A percentile compares a stretch with the other conserved stretches of the same genome.
Evolutionary conservation across 2,329 filamentous ascomycete species (phyloP).

Genomic region (Talaromyces sp.): DNA sequence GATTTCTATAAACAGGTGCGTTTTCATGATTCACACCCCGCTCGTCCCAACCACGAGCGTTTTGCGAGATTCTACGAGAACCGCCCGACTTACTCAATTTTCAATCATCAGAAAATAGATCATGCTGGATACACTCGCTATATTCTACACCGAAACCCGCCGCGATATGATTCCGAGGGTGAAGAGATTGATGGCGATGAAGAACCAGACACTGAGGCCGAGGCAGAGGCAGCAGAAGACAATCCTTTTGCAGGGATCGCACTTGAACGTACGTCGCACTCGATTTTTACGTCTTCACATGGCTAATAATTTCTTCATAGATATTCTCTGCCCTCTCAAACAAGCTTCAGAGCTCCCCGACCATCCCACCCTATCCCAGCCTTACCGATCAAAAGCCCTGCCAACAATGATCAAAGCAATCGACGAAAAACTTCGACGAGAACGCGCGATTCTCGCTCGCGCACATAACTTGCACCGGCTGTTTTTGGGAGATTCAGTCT

Average conservation of each 20-base stretch:
- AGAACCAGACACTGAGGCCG: slow-evolving; percentile 57
- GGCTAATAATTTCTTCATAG: slow-evolving; percentile 33
- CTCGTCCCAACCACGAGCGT: not conserved
- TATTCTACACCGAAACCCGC: slow-evolving; percentile 58
- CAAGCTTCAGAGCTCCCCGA: slow-evolving; percentile 58
- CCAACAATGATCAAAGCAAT: slow-evolving; percentile 56
- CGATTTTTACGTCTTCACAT: not conserved
- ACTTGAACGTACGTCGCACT: slow-evolving; percentile 50
- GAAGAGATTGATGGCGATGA: slow-evolving; percentile 56
- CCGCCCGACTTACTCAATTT: not conserved
- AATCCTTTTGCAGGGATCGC: slow-evolving; percentile 59
- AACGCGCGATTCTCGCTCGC: slow-evolving; percentile 54
- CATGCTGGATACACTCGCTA: slow-evolving; percentile 61
- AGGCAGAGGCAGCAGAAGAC: slow-evolving; percentile 56
- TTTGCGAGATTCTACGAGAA: not conserved
- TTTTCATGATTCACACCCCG: slow-evolving; percentile 11
- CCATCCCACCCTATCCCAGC: slow-evolving; percentile 57
- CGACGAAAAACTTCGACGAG: slow-evolving; percentile 56
- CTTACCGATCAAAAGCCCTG: slow-evolving; percentile 59
- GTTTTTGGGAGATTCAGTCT: slow-evolving; percentile 59
- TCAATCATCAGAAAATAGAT: slow-evolving; percentile 51
- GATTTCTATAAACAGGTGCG: slow-evolving; percentile 56
- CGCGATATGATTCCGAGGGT: slow-evolving; percentile 61
- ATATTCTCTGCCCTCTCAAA: slow-evolving; percentile 59
- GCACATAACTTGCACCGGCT: slow-evolving; percentile 57